A percentile compares a stretch with the other conserved stretches of the same genome.
Evolutionary conservation across 2,329 filamentous ascomycete species (phyloP).

Genomic region (Dothideomycetes sp.): DNA sequence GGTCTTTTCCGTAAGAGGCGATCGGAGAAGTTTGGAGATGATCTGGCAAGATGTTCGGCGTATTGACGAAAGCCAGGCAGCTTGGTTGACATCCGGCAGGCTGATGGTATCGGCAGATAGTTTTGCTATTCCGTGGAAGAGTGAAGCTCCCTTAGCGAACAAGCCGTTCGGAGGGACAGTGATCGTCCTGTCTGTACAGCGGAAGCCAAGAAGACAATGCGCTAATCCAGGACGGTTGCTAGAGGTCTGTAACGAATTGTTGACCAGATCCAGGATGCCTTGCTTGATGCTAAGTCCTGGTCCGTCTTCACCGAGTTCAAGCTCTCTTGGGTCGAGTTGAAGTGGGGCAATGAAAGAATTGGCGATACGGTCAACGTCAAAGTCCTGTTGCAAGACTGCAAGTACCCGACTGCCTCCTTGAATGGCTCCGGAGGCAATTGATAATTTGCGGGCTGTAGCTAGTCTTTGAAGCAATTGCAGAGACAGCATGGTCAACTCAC

Average conservation of each 20-base stretch:
- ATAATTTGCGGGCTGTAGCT: conserved; percentile 70
- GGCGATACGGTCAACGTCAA: conserved; percentile 71
- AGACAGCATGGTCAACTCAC: conserved; percentile 69
- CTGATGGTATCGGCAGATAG: conserved; percentile 63
- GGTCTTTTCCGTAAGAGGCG: conserved; percentile 64
- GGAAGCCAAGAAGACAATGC: conserved; percentile 82
- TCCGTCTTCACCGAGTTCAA: conserved; percentile 59
- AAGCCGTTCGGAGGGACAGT: conserved; percentile 58
- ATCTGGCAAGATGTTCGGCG: conserved; percentile 37
- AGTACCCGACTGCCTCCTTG: conserved; percentile 47
- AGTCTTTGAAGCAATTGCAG: conserved; percentile 78
- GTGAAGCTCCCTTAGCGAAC: conserved; percentile 61
- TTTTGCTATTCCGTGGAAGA: conserved; percentile 74
- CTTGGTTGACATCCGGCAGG: conserved; percentile 49
- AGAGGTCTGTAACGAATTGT: conserved; percentile 65
- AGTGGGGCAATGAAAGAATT: conserved; percentile 63
- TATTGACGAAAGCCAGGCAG: conserved; percentile 50
- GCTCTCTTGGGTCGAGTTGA: conserved; percentile 55
- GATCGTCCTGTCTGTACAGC: conserved; percentile 61
- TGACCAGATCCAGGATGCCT: conserved; percentile 76
- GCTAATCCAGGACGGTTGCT: conserved; percentile 76
- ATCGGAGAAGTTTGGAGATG: conserved; percentile 73
- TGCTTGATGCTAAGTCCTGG: conserved; percentile 69
- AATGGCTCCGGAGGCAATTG: conserved; percentile 45
- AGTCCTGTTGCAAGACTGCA: conserved; percentile 77